Percentiles rank a stretch among this genome's conserved stretches.
Evolutionary conservation across 2,329 filamentous ascomycete species (phyloP).

Genomic region (Metarhizium robertsii): DNA sequence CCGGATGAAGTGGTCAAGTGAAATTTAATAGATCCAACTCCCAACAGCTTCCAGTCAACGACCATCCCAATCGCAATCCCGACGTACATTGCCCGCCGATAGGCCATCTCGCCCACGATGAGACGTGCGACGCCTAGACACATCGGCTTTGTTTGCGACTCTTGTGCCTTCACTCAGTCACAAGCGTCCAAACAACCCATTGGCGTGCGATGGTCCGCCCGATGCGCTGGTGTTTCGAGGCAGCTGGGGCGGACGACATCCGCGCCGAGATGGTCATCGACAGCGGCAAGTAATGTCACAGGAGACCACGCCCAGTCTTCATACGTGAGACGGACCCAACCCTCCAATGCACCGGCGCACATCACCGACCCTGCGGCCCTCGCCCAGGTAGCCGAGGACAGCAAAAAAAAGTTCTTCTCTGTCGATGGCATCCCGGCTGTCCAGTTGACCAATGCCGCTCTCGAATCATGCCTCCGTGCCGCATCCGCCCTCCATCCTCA

Average conservation of each 20-base stretch:
- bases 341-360: slow-evolving; percentile 8
- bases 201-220: slow-evolving; percentile 14
- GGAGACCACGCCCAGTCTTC: slow-evolving; percentile 1
- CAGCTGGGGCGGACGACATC: slow-evolving; percentile 1
- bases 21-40: not conserved
- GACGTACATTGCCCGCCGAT: not conserved
- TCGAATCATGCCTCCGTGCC: slow-evolving; percentile 35
- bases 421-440: slow-evolving; percentile 35
- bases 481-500: slow-evolving; percentile 35
- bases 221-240: slow-evolving; percentile 6
- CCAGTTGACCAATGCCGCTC: slow-evolving; percentile 31
- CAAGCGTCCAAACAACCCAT: slow-evolving; percentile 15
- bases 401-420: slow-evolving; percentile 32
- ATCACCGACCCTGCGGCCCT: slow-evolving; percentile 30
- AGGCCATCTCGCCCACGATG: not conserved
- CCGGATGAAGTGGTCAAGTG: too few relatives aligned
- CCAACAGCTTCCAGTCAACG: not conserved
- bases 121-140: slow-evolving; percentile 17
- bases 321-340: not conserved
- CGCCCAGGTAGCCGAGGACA: slow-evolving; percentile 30
- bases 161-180: slow-evolving; percentile 28
- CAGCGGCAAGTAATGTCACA: slow-evolving; percentile 10
- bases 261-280: slow-evolving; percentile 17
- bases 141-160: slow-evolving; percentile 32
- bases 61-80: not conserved